Conservation (phyloP, 2,329 filamentous ascomycete species). For the Akanthomyces lecanii region DNA sequence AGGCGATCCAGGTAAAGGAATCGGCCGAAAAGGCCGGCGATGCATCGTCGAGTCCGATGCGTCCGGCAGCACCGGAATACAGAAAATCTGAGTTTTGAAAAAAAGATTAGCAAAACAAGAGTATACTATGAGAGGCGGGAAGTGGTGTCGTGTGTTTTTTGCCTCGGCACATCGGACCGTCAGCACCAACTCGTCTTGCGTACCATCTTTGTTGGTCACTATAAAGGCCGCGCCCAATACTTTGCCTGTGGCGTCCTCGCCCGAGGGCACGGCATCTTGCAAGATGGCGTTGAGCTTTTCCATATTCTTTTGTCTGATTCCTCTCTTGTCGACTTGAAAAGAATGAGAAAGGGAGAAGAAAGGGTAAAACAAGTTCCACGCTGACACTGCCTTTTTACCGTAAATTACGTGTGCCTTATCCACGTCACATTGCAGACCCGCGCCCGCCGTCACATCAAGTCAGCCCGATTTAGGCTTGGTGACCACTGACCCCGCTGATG, state of each 20-base stretch:
- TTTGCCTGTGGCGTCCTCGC: conserved; percentile 29
- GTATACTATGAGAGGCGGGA: background rate
- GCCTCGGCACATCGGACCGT: background rate
- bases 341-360: background rate
- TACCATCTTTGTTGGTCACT: conserved; percentile 31
- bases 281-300: conserved; percentile 29
- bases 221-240: conserved; percentile 35
- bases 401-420: background rate
- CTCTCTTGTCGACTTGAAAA: too few species aligned
- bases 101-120: background rate
- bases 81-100: conserved; percentile 26
- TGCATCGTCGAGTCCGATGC: conserved; percentile 26
- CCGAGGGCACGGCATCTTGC: conserved; percentile 26
- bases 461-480: background rate
- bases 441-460: background rate
- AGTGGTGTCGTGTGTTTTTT: background rate
- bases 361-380: background rate
- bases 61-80: conserved; percentile 35
- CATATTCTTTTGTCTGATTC: conserved; percentile 19
- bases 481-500: background rate
- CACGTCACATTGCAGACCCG: too few species aligned
- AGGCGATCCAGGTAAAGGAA: conserved; percentile 37
- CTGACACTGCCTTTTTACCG: background rate
- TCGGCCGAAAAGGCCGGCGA: conserved; percentile 29
- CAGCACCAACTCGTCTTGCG: background rate